Evolutionary conservation across 2,329 filamentous ascomycete genomes (phyloP).

Genomic region (Cladosporium sphaerospermum): DNA sequence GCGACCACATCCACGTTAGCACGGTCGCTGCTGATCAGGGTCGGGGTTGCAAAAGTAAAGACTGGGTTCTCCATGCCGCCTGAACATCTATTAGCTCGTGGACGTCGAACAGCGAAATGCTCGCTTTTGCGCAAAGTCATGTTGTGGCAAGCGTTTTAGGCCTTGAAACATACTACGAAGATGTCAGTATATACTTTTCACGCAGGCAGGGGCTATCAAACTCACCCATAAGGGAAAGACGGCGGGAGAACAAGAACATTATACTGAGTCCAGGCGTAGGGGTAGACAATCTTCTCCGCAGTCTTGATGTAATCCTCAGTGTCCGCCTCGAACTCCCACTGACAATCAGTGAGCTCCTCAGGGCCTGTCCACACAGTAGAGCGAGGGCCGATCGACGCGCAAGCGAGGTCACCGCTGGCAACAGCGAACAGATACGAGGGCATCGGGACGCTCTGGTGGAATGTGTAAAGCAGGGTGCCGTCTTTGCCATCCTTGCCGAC

Average conservation of each 20-base stretch:
- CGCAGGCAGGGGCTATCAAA: constrained; percentile 52
- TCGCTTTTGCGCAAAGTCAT: no score
- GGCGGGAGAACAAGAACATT: constrained; percentile 87
- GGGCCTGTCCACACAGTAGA: constrained; percentile 83
- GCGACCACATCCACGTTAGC: constrained; percentile 96
- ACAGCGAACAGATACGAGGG: constrained; percentile 93
- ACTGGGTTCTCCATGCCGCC: constrained; percentile 60
- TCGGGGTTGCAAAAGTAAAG: constrained; percentile 92
- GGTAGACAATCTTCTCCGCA: constrained; percentile 73
- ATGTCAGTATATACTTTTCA: no score
- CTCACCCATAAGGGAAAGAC: constrained; percentile 71
- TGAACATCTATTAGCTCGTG: background rate
- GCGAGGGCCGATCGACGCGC: constrained; percentile 77
- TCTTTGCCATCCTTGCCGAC: constrained; percentile 48
- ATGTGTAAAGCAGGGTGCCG: constrained; percentile 64
- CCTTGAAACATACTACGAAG: no score
- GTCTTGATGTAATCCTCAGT: constrained; percentile 88
- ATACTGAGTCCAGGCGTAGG: constrained; percentile 91
- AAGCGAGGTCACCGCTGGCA: constrained; percentile 74
- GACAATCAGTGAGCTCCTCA: constrained; percentile 73
- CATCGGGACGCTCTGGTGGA: constrained; percentile 86
- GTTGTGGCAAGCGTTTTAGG: no score
- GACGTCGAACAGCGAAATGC: background rate
- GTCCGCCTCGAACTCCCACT: constrained; percentile 86
- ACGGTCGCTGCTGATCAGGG: constrained; percentile 73